Base-by-base conservation (phyloP, 495 filamentous ascomycete genomes). In the Penicillium silybi region DNA sequence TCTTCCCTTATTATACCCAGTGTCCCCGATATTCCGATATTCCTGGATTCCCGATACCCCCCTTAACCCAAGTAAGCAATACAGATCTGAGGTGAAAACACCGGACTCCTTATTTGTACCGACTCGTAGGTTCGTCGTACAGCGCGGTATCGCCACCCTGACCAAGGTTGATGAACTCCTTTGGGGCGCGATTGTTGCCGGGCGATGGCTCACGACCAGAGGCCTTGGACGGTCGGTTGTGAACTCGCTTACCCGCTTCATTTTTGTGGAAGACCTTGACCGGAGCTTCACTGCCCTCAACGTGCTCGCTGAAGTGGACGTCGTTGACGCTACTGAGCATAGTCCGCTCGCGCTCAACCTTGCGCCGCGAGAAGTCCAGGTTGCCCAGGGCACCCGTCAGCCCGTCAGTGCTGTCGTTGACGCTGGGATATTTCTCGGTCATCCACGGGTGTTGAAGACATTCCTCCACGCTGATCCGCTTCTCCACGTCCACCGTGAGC, bases 391-490 rank as follows among this genome's bases (percentile, higher is more conserved):
- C 89, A 16, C 87, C 87, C 0, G 92, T 89, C 16, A 99, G 77
- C 23, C 90, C 90, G 58, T 95, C 92, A n/a, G 90, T 96, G 67
- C 91, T 96, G 64, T 97, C 95, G 38, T 80, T 82, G 23, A 83
- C 53, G 7, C 62, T 65, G 23, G 62, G 65, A 32, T 56, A 60
- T 23, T 71, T 72, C 23, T 74, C 69, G 1, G 82, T 89, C 34
- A 89, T 78, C 95, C 95, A 99, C 0, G 92, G 90, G 66, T 99
- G 93, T 47, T 89, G 77, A 6, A 97, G 80, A 62, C 92, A 97
- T 62, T 92, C 83, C 43, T 96, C 91, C 48, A 97, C 82, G 0
- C 87, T 93, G 64, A 87, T 90, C 26, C 95, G 82, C 64, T 85
- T 81, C 25, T 90, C 83, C 15, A 87, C 84, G 54, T 96, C 83